These are phyloP conservation scores for Trichoderma sp. DNA, from an alignment of 2,329 filamentous ascomycete species.

Conservation along the genomic window DNA sequence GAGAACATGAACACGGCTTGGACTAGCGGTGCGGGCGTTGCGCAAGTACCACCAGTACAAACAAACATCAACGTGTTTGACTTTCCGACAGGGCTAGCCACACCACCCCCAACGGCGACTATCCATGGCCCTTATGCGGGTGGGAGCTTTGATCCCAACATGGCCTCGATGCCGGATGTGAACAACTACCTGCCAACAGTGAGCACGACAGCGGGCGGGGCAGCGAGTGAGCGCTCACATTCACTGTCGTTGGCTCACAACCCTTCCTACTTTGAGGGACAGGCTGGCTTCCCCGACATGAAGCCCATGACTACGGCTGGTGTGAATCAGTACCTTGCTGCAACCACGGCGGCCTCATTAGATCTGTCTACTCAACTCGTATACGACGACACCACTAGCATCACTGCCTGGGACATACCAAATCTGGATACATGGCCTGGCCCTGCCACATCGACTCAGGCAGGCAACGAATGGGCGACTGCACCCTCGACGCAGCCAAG, in stretches of 20 bases:
- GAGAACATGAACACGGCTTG: slow-evolving; percentile 57
- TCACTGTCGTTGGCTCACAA: slow-evolving; percentile 29
- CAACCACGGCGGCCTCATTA: slow-evolving; percentile 32
- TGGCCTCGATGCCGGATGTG: slow-evolving; percentile 34
- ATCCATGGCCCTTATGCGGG: slow-evolving; percentile 50
- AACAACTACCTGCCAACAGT: slow-evolving; percentile 31
- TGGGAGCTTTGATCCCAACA: slow-evolving; percentile 46
- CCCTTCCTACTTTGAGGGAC: slow-evolving; percentile 38
- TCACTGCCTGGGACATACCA: slow-evolving; percentile 43
- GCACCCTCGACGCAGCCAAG: slow-evolving; percentile 28
- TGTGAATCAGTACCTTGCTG: slow-evolving; percentile 33
- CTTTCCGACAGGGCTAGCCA: slow-evolving; percentile 55
- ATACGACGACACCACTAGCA: slow-evolving; percentile 37
- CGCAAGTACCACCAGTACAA: slow-evolving; percentile 38
- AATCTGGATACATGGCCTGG: slow-evolving; percentile 39
- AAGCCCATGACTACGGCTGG: slow-evolving; percentile 38
- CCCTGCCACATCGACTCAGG: slow-evolving; percentile 28
- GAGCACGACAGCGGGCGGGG: slow-evolving; percentile 30
- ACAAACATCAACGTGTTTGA: slow-evolving; percentile 48
- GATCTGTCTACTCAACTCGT: slow-evolving; percentile 38
- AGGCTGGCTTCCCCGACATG: slow-evolving; percentile 36
- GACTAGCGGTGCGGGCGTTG: slow-evolving; percentile 37
- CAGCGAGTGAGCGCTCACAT: slow-evolving; percentile 31
- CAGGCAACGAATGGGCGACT: slow-evolving; percentile 38
- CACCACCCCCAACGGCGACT: slow-evolving; percentile 57